These are phyloP conservation scores for Thecaphora frezii DNA, from an alignment of 1,284 basidiomycete species.

Conservation along the genomic window DNA sequence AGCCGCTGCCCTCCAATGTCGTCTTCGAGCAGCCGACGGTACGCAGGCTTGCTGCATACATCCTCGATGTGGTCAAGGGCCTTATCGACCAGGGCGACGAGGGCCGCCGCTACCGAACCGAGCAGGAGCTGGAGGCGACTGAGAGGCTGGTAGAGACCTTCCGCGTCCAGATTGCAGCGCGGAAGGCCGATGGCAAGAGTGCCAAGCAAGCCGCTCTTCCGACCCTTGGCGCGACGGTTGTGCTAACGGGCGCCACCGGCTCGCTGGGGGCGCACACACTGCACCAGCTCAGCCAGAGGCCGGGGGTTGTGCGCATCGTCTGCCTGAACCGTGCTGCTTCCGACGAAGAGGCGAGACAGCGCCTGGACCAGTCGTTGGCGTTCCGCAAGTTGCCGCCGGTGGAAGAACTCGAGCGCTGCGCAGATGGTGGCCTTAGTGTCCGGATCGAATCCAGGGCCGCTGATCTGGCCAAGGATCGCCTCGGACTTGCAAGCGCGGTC, in stretches of 20 bases:
- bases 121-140: constrained; percentile 3
- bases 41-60: constrained; percentile 49
- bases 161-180: background rate
- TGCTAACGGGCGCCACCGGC: constrained; percentile 43
- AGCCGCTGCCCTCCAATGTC: constrained; percentile 54
- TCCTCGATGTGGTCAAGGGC: constrained; percentile 58
- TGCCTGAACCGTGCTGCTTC: constrained; percentile 24
- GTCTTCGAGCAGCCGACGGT: constrained; percentile 64
- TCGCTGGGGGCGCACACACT: constrained; percentile 39
- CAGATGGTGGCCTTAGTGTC: background rate
- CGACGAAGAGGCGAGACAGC: constrained; percentile 22
- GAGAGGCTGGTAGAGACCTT: background rate
- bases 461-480: constrained; percentile 11
- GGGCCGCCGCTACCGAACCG: too few species aligned
- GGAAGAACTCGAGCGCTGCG: background rate
- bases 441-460: constrained; percentile 13
- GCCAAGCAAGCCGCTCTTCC: too few species aligned
- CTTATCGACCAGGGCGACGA: too few species aligned
- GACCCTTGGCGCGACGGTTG: constrained; percentile 1
- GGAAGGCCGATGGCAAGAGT: too few species aligned
- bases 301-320: constrained; percentile 14
- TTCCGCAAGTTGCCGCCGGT: constrained; percentile 11
- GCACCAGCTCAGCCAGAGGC: constrained; percentile 18
- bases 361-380: constrained; percentile 16
- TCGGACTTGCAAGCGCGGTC: constrained; percentile 14